Evolutionary conservation across 2,329 filamentous ascomycete genomes (phyloP).

Genomic region (Pleochaeta shiraiana): DNA sequence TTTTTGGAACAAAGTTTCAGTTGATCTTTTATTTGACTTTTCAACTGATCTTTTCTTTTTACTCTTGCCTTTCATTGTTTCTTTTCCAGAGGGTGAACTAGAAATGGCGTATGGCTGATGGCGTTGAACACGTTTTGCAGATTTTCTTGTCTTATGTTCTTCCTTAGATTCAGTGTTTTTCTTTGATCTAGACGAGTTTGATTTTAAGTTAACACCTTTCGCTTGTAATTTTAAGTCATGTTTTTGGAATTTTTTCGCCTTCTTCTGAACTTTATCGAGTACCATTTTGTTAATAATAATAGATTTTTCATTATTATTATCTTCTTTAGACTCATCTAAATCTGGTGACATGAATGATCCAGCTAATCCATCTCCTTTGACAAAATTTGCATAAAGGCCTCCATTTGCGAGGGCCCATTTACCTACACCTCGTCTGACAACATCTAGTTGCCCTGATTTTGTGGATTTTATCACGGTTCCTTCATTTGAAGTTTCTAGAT

Average conservation of each 20-base stretch:
- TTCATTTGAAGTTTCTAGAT: slow-evolving; percentile 41
- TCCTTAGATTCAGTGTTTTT: slow-evolving; percentile 13
- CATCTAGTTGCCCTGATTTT: slow-evolving; percentile 29
- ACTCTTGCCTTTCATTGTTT: background rate
- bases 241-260: slow-evolving; percentile 11
- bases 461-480: slow-evolving; percentile 32
- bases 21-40: background rate
- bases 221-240: background rate
- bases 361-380: slow-evolving; percentile 54
- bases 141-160: slow-evolving; percentile 21
- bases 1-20: background rate
- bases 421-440: slow-evolving; percentile 29
- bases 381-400: slow-evolving; percentile 60
- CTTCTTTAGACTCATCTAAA: slow-evolving; percentile 9
- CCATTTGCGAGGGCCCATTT: slow-evolving; percentile 34
- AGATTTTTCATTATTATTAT: slow-evolving; percentile 6
- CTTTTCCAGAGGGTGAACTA: background rate
- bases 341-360: slow-evolving; percentile 35
- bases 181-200: background rate
- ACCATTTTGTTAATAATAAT: no score
- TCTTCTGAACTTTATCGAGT: no score
- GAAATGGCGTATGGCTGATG: background rate
- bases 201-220: background rate
- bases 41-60: background rate
- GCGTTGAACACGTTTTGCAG: slow-evolving; percentile 8